phyloP scores from a whole-genome alignment of 805 yeast genomes.

The Kazachstania bromeliacearum region DNA sequence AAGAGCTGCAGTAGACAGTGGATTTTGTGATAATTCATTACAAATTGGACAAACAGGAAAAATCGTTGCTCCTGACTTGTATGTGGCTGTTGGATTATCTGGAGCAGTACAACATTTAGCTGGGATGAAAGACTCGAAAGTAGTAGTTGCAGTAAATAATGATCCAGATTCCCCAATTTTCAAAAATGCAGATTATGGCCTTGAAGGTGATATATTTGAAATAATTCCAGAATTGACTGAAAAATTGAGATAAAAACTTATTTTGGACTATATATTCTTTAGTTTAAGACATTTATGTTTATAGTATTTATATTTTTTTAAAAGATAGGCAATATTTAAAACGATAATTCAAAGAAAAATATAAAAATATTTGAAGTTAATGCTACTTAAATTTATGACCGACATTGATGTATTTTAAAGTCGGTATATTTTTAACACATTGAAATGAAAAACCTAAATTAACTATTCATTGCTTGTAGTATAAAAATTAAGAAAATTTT shows the following conservation, averaged over 20 bases:
- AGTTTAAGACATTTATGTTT: too few species aligned
- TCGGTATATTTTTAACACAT: too few species aligned
- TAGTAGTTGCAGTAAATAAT: constrained; percentile 88
- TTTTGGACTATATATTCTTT: too few species aligned
- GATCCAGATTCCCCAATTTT: constrained; percentile 92
- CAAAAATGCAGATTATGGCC: constrained; percentile 80
- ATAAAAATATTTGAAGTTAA: too few species aligned
- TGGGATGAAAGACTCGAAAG: constrained; percentile 94
- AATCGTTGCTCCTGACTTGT: constrained; percentile 92
- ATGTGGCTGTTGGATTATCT: constrained; percentile 86
- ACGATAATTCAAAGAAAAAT: too few species aligned
- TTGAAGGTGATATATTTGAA: constrained; percentile 82
- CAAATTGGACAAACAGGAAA: constrained; percentile 99
- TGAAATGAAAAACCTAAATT: too few species aligned
- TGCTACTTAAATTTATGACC: too few species aligned
- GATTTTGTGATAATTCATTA: constrained; percentile 88
- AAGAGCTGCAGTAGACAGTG: constrained; percentile 95
- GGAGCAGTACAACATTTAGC: constrained; percentile 98
- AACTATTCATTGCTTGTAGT: too few species aligned
- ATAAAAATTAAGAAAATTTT: too few species aligned
- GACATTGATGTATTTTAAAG: too few species aligned
- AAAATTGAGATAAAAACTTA: constrained; percentile 39
- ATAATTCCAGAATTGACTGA: constrained; percentile 84
- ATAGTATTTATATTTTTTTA: too few species aligned
- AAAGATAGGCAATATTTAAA: too few species aligned